Conservation (phyloP, 768 basidiomycete species). For the Chalciporus piperatus region DNA sequence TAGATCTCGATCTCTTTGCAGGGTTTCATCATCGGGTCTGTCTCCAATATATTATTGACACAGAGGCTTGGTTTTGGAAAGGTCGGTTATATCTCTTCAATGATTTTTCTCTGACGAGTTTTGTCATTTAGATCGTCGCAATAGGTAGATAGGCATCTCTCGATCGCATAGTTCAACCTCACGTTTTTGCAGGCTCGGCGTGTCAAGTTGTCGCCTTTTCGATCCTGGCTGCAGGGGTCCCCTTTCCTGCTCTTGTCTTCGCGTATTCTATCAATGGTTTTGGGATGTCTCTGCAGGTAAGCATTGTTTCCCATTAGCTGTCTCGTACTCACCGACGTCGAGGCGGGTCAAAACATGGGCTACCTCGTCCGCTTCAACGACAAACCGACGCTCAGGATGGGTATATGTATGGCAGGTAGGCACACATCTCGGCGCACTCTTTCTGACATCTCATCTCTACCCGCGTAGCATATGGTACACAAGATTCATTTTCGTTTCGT, state of each 20-base stretch:
- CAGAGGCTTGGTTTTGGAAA: constrained; percentile 41
- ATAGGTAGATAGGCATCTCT: constrained; percentile 39
- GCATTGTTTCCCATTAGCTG: background rate
- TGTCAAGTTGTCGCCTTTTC: constrained; percentile 20
- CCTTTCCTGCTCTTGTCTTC: constrained; percentile 40
- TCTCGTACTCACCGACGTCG: no score
- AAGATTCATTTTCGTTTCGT: no score
- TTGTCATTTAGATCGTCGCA: constrained; percentile 32
- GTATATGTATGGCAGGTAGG: constrained; percentile 43
- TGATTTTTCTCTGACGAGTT: background rate
- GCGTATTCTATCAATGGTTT: constrained; percentile 38
- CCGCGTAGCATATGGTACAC: no score
- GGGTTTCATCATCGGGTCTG: constrained; percentile 44
- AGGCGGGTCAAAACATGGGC: constrained; percentile 45
- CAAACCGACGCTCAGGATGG: constrained; percentile 36
- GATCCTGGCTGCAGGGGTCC: constrained; percentile 32
- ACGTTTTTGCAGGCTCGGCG: constrained; percentile 8
- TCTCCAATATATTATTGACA: constrained; percentile 42
- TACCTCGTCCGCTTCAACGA: constrained; percentile 38
- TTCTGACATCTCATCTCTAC: no score
- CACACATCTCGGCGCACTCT: no score
- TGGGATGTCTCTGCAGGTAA: constrained; percentile 42
- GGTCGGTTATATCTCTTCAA: constrained; percentile 15
- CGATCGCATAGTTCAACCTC: constrained; percentile 28
- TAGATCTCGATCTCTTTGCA: constrained; percentile 19